Percentiles rank a stretch among this genome's conserved stretches.
Conservation (phyloP, 2,329 filamentous ascomycete species). For the Amauroascus verrucosus region DNA sequence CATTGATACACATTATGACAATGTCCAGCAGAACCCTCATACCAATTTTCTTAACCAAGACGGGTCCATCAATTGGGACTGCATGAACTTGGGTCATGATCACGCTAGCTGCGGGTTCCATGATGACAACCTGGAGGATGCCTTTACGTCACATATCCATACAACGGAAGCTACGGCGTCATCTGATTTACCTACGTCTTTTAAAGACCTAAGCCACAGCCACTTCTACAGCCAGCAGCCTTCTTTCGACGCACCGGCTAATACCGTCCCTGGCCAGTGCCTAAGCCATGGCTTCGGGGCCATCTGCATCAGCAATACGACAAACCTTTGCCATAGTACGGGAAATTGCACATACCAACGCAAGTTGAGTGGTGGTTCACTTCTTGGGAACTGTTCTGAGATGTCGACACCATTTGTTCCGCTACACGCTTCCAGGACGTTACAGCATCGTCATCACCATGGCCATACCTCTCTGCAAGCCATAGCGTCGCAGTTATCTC, state of each 20-base stretch:
- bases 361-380: neutral
- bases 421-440: neutral
- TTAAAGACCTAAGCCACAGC: conserved; percentile 4
- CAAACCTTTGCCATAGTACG: neutral
- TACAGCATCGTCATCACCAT: conserved; percentile 9
- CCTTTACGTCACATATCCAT: conserved; percentile 7
- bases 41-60: conserved; percentile 5
- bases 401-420: conserved; percentile 5
- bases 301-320: conserved; percentile 7
- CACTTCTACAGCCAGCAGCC: neutral
- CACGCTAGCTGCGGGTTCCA: conserved; percentile 6
- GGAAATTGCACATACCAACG: neutral
- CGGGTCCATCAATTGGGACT: conserved; percentile 11
- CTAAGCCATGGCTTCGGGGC: conserved; percentile 3
- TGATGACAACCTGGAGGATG: neutral
- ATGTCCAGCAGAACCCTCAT: neutral
- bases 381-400: conserved; percentile 1
- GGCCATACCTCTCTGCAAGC: neutral
- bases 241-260: neutral
- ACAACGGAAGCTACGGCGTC: neutral
- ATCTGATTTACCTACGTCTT: neutral
- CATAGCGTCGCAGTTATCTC: conserved; percentile 1
- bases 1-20: conserved; percentile 13
- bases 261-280: neutral
- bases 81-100: conserved; percentile 2